A percentile compares a stretch with the other conserved stretches of the same genome.
Conservation (phyloP, 2,329 filamentous ascomycete species). For the Septoria linicola region DNA sequence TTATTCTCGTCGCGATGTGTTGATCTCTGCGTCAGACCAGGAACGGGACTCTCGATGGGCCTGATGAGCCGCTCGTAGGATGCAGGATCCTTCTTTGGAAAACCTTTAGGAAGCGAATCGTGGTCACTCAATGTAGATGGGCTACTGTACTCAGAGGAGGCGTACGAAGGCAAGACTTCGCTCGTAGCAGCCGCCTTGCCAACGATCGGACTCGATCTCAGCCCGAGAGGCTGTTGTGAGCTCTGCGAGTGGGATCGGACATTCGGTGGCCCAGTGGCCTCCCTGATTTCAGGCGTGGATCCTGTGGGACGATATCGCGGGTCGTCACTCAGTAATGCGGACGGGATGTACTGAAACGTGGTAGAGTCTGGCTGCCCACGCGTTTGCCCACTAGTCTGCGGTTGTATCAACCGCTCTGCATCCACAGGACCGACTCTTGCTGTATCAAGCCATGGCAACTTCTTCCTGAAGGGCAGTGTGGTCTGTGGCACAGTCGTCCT, state of each 20-base stretch:
- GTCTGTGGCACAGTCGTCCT: not conserved
- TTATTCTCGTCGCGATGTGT: not conserved
- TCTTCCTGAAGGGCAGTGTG: constrained; percentile 23
- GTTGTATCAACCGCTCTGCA: not conserved
- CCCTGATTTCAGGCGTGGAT: constrained; percentile 23
- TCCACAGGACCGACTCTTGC: not conserved
- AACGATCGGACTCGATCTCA: not conserved
- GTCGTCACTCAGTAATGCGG: constrained; percentile 18
- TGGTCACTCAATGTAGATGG: constrained; percentile 17
- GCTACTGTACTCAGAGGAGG: constrained; percentile 32
- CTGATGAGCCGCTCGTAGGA: constrained; percentile 28
- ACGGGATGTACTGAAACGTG: not conserved
- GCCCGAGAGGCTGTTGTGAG: constrained; percentile 13
- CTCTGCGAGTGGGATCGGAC: constrained; percentile 16
- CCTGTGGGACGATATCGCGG: constrained; percentile 25
- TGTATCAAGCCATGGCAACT: constrained; percentile 25
- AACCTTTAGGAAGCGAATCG: constrained; percentile 10
- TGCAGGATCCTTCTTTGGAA: constrained; percentile 25
- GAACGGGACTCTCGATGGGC: not conserved
- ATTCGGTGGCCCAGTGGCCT: not conserved
- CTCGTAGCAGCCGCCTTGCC: constrained; percentile 2
- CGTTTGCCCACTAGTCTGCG: too few relatives aligned
- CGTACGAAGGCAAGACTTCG: constrained; percentile 17
- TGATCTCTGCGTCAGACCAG: not conserved
- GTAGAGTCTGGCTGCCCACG: not conserved